phyloP scores from a whole-genome alignment of 768 basidiomycete species.

The Naganishia kalamii region DNA sequence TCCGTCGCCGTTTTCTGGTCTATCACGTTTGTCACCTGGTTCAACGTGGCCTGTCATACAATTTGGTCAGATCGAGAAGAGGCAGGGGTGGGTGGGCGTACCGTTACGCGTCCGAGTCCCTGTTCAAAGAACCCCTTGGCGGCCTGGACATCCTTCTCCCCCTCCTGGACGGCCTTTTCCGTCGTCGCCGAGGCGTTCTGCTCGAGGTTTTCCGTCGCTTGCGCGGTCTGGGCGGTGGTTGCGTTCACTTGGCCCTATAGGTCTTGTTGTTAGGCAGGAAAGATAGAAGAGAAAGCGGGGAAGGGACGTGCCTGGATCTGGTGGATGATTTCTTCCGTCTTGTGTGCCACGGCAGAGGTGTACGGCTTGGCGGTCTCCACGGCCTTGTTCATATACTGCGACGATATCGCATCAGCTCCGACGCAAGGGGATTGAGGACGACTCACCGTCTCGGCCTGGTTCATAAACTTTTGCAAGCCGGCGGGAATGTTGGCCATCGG shows the following conservation, averaged over 20 bases:
- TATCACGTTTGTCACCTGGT: constrained; percentile 37
- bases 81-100: no score
- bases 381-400: constrained; percentile 36
- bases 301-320: constrained; percentile 33
- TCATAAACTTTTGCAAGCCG: background rate
- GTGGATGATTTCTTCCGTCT: constrained; percentile 39
- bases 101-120: constrained; percentile 23
- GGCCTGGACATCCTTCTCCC: background rate
- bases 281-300: background rate
- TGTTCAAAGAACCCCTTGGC: constrained; percentile 27
- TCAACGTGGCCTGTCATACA: constrained; percentile 26
- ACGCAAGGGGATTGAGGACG: background rate
- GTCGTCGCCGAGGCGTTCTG: background rate
- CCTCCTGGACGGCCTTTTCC: background rate
- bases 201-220: background rate
- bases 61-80: background rate
- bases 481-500: background rate
- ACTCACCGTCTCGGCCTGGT: constrained; percentile 4
- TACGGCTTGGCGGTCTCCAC: constrained; percentile 41
- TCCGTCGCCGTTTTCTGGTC: constrained; percentile 40
- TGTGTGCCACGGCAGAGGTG: constrained; percentile 36
- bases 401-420: background rate
- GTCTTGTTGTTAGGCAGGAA: background rate
- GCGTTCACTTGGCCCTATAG: background rate
- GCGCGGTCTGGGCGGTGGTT: constrained; percentile 1